These are phyloP conservation scores for Apiotrichum veenhuisii DNA, from an alignment of 1,284 basidiomycete species.

Conservation along the genomic window DNA sequence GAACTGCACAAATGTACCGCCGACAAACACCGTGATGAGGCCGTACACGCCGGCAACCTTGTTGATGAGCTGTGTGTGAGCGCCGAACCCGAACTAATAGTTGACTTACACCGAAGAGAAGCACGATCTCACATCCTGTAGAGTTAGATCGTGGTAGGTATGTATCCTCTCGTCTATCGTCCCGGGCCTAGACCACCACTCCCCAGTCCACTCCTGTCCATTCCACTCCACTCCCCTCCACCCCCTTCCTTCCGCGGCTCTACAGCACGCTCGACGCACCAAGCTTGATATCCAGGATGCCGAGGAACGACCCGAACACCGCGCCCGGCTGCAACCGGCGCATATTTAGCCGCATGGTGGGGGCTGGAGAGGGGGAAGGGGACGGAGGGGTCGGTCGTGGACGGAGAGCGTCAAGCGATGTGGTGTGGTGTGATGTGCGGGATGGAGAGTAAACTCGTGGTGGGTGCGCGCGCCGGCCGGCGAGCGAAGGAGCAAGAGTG, in stretches of 20 bases:
- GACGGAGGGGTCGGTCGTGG: background rate
- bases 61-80: constrained; percentile 70
- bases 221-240: too few species aligned
- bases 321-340: constrained; percentile 32
- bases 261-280: too few species aligned
- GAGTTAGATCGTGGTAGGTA: too few species aligned
- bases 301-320: constrained; percentile 71
- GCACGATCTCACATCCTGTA: constrained; percentile 68
- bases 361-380: background rate
- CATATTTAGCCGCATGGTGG: constrained; percentile 34
- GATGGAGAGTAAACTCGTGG: too few species aligned
- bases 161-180: too few species aligned
- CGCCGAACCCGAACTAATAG: background rate
- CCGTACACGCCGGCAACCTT: constrained; percentile 98
- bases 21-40: constrained; percentile 82
- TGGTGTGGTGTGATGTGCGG: too few species aligned
- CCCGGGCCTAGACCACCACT: too few species aligned
- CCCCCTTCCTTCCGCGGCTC: background rate
- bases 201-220: too few species aligned
- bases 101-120: constrained; percentile 75
- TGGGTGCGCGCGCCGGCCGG: too few species aligned
- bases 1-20: constrained; percentile 84
- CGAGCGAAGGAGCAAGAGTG: too few species aligned
- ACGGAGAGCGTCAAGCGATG: background rate
- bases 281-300: constrained; percentile 81